A percentile compares a stretch with the other conserved stretches of the same genome.
Evolutionary conservation across 2,329 filamentous ascomycete species (phyloP).

Genomic region (Cladosporium sp.): DNA sequence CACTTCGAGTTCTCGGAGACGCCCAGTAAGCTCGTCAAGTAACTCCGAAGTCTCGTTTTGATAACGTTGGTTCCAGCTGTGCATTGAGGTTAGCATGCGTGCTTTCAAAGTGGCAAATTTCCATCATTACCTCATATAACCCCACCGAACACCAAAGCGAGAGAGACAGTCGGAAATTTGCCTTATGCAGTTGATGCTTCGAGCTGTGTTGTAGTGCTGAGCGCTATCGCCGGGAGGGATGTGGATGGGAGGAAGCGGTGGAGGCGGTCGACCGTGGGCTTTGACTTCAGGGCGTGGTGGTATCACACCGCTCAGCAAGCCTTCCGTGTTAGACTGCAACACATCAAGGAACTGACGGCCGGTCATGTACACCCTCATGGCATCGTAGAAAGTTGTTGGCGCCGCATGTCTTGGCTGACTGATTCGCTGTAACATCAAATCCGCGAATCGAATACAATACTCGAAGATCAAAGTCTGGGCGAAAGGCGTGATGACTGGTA

Average conservation of each 20-base stretch:
- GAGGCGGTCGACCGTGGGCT: constrained; percentile 38
- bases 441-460: constrained; percentile 78
- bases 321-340: constrained; percentile 55
- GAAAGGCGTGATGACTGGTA: constrained; percentile 72
- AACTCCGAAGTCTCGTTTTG: constrained; percentile 46
- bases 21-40: constrained; percentile 44
- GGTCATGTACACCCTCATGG: constrained; percentile 76
- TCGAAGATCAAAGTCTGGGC: constrained; percentile 82
- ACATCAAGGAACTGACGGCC: constrained; percentile 59
- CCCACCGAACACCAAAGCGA: constrained; percentile 49
- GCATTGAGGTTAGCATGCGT: constrained; percentile 8
- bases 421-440: constrained; percentile 69
- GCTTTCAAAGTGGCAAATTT: background rate
- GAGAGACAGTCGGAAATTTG: constrained; percentile 49
- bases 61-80: constrained; percentile 50
- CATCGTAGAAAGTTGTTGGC: constrained; percentile 84
- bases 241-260: constrained; percentile 35
- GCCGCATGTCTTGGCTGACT: constrained; percentile 60
- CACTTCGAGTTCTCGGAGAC: constrained; percentile 36
- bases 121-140: constrained; percentile 47
- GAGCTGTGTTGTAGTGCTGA: constrained; percentile 37
- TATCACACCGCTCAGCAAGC: constrained; percentile 40
- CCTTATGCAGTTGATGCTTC: constrained; percentile 50
- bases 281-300: constrained; percentile 44
- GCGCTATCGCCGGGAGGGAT: constrained; percentile 32